phyloP scores from a whole-genome alignment of 495 filamentous ascomycete genomes.

The Neurospora tetraspora region DNA sequence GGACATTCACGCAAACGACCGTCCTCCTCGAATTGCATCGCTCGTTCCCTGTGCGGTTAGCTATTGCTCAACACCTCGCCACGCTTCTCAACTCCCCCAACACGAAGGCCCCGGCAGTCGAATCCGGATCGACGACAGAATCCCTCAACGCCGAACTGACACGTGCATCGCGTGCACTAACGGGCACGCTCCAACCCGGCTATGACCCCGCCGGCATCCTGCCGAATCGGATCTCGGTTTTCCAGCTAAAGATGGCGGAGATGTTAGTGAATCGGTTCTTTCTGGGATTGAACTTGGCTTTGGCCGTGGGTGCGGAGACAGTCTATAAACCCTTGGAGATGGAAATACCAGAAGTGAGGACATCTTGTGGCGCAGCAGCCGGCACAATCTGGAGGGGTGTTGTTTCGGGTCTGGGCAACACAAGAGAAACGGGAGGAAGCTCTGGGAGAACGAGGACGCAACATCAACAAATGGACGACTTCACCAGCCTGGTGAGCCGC shows the following conservation, averaged over 20 bases:
- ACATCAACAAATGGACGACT: conserved; percentile 20
- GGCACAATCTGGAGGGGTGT: background rate
- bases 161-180: conserved; percentile 22
- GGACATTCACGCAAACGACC: conserved; percentile 30
- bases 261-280: conserved; percentile 44
- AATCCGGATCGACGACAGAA: conserved; percentile 3
- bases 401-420: background rate
- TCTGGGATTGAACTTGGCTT: conserved; percentile 32
- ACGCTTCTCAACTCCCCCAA: conserved; percentile 16
- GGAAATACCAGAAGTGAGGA: background rate
- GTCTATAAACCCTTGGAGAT: background rate
- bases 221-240: conserved; percentile 23
- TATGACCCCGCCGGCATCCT: conserved; percentile 26
- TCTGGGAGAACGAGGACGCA: background rate
- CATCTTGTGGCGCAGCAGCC: background rate
- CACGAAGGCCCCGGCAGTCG: conserved; percentile 28
- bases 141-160: conserved; percentile 19
- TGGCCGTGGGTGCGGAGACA: background rate
- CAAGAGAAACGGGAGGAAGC: background rate
- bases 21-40: conserved; percentile 26
- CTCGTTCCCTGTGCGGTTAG: conserved; percentile 25
- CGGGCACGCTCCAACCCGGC: conserved; percentile 18
- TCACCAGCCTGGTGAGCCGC: conserved; percentile 32
- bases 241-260: conserved; percentile 29
- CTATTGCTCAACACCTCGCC: conserved; percentile 28